Evolutionary conservation across 805 yeast genomes (phyloP), one percentile per base, ranked within the genome.

Genomic region (Cyberlindnera japonica): DNA sequence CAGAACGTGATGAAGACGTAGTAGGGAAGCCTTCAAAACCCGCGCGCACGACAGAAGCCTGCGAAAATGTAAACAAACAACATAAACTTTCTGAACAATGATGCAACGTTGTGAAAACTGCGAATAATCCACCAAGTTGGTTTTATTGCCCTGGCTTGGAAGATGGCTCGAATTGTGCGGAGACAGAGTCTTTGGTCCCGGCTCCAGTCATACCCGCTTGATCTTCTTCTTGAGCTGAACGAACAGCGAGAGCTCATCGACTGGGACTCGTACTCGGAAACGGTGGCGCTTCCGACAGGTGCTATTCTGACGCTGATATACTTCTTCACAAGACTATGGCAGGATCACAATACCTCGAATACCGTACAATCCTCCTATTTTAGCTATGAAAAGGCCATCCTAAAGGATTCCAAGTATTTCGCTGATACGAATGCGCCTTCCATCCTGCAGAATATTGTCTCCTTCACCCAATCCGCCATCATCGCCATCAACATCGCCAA

Each of bases 191-290:
- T 55, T 1, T 36, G 44, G 44, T 43, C 56, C 2, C 41, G 27
- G 16, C 9, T 51, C 8, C 47, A 38, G 28, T 38, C 58, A n/a
- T 55, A 54, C 29, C 61, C 59, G 1, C 32, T 55, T 6, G 61
- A 57, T 38, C 31, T 54, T 0, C 45, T 55, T 1, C 40, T 57
- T 3, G 47, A 44, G 16, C 37, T 57, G 15, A 57, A 57, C 27
- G 61, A 57, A 31, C 57, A 47, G 12, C 35, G 58, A 14, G 57
- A 49, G 28, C 43, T 56, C 17, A 50, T 57, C 16, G 60, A 57
- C 25, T 57, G 61, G 61, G 61, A 57, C 20, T 41, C 53, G 0
- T 45, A 55, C 31, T 46, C 61, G 17, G 36, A 35, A 16, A 42
- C 53, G 8, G 37, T 57, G 22, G 60, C 60, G 2, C 22, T 57